Base-by-base conservation (phyloP, 805 yeast genomes). In the Cyberlindnera americana region DNA sequence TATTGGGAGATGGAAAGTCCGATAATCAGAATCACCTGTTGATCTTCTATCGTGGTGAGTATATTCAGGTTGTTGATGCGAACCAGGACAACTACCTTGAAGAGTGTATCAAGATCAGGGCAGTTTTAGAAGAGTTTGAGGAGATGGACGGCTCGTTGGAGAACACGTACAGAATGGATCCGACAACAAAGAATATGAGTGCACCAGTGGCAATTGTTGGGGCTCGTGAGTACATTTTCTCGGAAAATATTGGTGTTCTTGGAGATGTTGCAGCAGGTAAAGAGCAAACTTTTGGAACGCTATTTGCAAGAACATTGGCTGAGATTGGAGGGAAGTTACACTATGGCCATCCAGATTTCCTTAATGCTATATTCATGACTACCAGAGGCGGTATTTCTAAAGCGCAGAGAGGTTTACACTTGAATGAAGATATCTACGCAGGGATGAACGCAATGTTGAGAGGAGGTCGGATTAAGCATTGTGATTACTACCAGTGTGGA, bases 401-500 rank as follows among this genome's bases (percentile, higher is more conserved):
- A 58, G 89, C 91, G 10, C 93, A 85, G 56, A 80, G 79, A 52
- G 91, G 93, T 6, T 67, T 85, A 44, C 93, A 85, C 59, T 69
- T 85, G 58, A 85, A 85, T 59, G 95, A 85, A 61, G 95, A 85
- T 64, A 84, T 85, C 36, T 85, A 83, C 60, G 93, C 93, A 18
- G 95, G 93, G 40, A 85, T 85, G 79, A 83, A 75, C 59, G 91
- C 89, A 3, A 55, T 81, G 39, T 61, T 81, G 48, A 71, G 93
- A 50, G 93, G 93, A 30, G 95, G 93, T n/a, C 65, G 86, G 49
- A 84, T 85, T 49, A 82, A 90, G 65, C 98, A 91, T 61, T 85
- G 96, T 62, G 98, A 91, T 57, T 91, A 83, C 62, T 89, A 80
- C 63, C 98, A 91, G 61, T 91, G 98, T 64, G 98, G 98, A 23